A percentile compares a stretch with the other conserved stretches of the same genome.
Evolutionary conservation across 2,329 filamentous ascomycete species (phyloP).

Genomic region (Fusarium caatingaense): DNA sequence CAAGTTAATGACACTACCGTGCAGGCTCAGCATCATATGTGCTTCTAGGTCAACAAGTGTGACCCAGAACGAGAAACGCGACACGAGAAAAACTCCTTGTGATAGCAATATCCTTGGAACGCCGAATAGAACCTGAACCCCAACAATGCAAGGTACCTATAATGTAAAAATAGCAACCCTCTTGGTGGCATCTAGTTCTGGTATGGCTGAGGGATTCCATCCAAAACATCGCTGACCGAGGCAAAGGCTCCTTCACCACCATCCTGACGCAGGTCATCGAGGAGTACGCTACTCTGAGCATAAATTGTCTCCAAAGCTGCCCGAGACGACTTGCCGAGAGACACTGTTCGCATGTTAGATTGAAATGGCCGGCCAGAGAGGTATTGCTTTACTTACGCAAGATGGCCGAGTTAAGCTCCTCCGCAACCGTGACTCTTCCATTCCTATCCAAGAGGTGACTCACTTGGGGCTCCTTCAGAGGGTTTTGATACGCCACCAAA

Average conservation of each 20-base stretch:
- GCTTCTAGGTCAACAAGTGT: constrained; percentile 1
- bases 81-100: constrained; percentile 27
- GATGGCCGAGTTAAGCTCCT: constrained; percentile 94
- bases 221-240: constrained; percentile 65
- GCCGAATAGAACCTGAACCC: constrained; percentile 40
- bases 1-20: neutral
- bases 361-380: neutral
- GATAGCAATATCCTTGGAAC: constrained; percentile 33
- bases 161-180: constrained; percentile 13
- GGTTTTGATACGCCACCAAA: constrained; percentile 86
- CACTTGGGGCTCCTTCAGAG: constrained; percentile 77
- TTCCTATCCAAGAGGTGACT: constrained; percentile 81
- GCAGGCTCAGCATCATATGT: neutral
- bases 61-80: neutral
- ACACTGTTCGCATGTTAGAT: constrained; percentile 67
- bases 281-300: constrained; percentile 85
- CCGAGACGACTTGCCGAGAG: constrained; percentile 87
- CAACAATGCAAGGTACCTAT: constrained; percentile 29
- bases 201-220: constrained; percentile 57
- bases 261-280: constrained; percentile 83
- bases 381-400: constrained; percentile 70
- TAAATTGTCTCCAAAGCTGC: constrained; percentile 87
- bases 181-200: constrained; percentile 45
- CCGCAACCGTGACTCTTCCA: constrained; percentile 82
- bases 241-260: constrained; percentile 87